Conservation (phyloP, 2,329 filamentous ascomycete genomes). For the Ceratocystis eucalypticola region DNA sequence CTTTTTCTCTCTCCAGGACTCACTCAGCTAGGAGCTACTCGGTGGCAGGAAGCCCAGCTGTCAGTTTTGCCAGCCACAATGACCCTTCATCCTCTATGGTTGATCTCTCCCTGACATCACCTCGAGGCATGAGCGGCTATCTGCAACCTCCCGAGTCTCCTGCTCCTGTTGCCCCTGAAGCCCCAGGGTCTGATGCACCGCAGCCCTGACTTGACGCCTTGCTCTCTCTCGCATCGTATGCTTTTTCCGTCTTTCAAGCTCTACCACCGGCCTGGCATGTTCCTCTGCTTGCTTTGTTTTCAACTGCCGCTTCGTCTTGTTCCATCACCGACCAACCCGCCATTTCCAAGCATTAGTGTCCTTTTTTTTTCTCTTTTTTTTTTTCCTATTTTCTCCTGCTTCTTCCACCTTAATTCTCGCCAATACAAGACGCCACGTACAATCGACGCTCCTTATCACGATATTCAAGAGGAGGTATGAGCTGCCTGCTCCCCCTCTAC, state of each 20-base stretch:
- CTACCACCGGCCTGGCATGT: background rate
- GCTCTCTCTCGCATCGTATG: background rate
- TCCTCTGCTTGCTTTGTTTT: slow-evolving; percentile 3
- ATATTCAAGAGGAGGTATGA: slow-evolving; percentile 4
- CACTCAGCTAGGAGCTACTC: slow-evolving; percentile 10
- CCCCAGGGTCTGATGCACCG: background rate
- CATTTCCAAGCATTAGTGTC: background rate
- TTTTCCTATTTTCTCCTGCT: background rate
- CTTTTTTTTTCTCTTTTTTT: background rate
- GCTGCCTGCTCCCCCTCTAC: background rate
- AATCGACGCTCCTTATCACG: slow-evolving; percentile 17
- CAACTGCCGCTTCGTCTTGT: background rate
- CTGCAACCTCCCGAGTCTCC: background rate
- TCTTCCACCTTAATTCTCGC: background rate
- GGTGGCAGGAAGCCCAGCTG: slow-evolving; percentile 13
- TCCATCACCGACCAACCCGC: background rate
- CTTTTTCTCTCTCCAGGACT: slow-evolving; percentile 18
- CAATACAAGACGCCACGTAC: slow-evolving; percentile 18
- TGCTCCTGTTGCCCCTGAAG: background rate
- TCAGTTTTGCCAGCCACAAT: slow-evolving; percentile 9
- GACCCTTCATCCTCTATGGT: background rate
- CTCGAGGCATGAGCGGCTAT: background rate
- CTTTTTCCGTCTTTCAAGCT: background rate
- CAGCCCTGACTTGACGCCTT: background rate
- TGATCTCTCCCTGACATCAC: background rate